Evolutionary conservation across 352 stramenopile genomes (phyloP), one percentile per base, ranked within the genome.

Genomic region (Pythium apleroticum): DNA sequence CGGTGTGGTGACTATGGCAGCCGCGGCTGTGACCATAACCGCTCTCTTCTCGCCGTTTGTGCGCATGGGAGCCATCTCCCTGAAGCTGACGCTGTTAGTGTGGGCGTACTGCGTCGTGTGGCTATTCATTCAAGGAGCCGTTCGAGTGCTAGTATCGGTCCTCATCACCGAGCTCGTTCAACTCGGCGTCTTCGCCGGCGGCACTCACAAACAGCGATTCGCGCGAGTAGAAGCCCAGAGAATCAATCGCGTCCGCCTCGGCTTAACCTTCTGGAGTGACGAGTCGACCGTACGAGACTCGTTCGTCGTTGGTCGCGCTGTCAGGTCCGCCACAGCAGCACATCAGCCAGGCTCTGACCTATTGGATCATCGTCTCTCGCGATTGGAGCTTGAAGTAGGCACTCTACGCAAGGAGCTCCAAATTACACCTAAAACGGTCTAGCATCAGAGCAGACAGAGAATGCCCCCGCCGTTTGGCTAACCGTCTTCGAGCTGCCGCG

Each of bases 41-140:
- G 89, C 88, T 25, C 62, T 83, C 53, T 82, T 96, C 57, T 90
- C 92, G 5, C 90, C 90, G 14, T 85, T 92, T 48, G 80, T 72
- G 4, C 75, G 86, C 35, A 91, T 95, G 64, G 62, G 96, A 58
- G 75, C 78, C 15, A 95, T 97, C 50, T 77, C 84, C 56, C 58
- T 82, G 27, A 79, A 88, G 52, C 78, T 97, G 19, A 78, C 69
- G 5, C 68, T 78, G 15, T 95, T 92, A 52, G 79, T 97, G 2
- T 98, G 92, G 94, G 65, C 93, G 33, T 98, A 95, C 72, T 94
- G 82, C 46, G 55, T 97, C 15, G 28, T 82, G 15, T 98, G 82
- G 74, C 95, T 96, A 74, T 75, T 97, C 24, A 63, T 97, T 22
- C 92, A 97, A 73, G 89, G 96, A 62, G 37, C 86, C 12, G 71